Percentiles rank a stretch among this genome's conserved stretches.
Conservation (phyloP, 2,329 filamentous ascomycete genomes). For the Akanthomyces dipterigenus region DNA sequence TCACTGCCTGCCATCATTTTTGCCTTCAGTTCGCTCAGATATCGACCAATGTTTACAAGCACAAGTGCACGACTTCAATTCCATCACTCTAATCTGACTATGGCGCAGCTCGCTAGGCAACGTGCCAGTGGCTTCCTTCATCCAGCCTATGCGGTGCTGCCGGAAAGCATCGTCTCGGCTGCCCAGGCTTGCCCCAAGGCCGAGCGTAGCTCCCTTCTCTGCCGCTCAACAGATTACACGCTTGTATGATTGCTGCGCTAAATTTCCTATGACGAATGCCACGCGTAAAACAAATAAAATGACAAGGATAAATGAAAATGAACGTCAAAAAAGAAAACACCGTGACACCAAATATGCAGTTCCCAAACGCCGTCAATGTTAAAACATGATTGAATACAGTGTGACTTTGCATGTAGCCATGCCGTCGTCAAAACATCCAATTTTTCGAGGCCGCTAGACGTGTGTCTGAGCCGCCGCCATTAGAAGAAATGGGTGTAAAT, state of each 20-base stretch:
- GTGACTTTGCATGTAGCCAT: slow-evolving; percentile 9
- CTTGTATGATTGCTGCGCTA: slow-evolving; percentile 14
- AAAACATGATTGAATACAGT: slow-evolving; percentile 42
- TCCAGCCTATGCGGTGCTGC: not conserved
- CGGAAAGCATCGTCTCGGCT: not conserved
- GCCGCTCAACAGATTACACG: slow-evolving; percentile 15
- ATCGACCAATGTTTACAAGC: not conserved
- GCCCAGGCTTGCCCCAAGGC: not conserved
- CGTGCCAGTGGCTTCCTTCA: not conserved
- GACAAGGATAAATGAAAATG: slow-evolving; percentile 29
- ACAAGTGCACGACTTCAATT: not conserved
- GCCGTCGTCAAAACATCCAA: slow-evolving; percentile 9
- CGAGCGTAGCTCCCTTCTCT: slow-evolving; percentile 10
- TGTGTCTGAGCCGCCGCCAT: slow-evolving; percentile 33
- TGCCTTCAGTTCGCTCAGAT: not conserved
- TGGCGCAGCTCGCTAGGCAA: not conserved
- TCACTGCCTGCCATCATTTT: not conserved
- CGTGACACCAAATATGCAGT: slow-evolving; percentile 54
- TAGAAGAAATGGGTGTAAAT: slow-evolving; percentile 99
- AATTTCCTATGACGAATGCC: slow-evolving; percentile 13
- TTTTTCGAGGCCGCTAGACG: not conserved
- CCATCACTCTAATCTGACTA: slow-evolving; percentile 3
- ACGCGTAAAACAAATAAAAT: slow-evolving; percentile 24
- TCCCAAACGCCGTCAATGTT: slow-evolving; percentile 45
- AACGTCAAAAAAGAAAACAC: slow-evolving; percentile 40